A percentile compares a stretch with the other conserved stretches of the same genome.
Evolutionary conservation across 2,329 filamentous ascomycete species (phyloP).

Genomic region (Rhytidhysteron rufulum): DNA sequence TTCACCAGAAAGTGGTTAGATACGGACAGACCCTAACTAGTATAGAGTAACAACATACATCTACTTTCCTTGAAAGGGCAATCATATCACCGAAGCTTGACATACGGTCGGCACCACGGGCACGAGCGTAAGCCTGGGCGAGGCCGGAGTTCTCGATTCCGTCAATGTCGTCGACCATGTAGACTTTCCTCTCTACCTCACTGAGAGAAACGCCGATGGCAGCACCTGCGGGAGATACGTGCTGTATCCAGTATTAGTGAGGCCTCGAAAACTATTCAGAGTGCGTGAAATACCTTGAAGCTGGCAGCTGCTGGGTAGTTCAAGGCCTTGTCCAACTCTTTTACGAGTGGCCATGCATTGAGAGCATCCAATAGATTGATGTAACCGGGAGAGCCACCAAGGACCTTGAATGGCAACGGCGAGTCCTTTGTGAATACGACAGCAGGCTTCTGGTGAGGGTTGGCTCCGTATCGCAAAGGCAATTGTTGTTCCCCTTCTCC

Average conservation of each 20-base stretch:
- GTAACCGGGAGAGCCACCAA: slow-evolving; percentile 86
- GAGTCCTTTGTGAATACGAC: slow-evolving; percentile 72
- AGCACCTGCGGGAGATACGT: slow-evolving; percentile 93
- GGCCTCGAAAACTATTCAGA: background rate
- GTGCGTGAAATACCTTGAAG: slow-evolving; percentile 57
- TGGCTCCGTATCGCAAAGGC: slow-evolving; percentile 87
- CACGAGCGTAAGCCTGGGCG: slow-evolving; percentile 92
- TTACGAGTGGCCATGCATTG: slow-evolving; percentile 95
- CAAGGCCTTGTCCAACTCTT: slow-evolving; percentile 88
- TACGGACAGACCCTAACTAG: too few relatives aligned
- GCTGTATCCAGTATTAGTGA: slow-evolving; percentile 47
- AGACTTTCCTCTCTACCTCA: slow-evolving; percentile 89
- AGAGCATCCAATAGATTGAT: slow-evolving; percentile 96
- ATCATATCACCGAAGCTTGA: slow-evolving; percentile 97
- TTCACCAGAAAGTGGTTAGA: too few relatives aligned
- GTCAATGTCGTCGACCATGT: slow-evolving; percentile 94
- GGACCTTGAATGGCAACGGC: slow-evolving; percentile 88
- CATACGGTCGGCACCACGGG: slow-evolving; percentile 95
- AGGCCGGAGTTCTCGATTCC: slow-evolving; percentile 82
- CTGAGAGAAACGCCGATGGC: slow-evolving; percentile 87
- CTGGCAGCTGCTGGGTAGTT: slow-evolving; percentile 87
- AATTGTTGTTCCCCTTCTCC: slow-evolving; percentile 78
- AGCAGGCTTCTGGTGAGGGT: slow-evolving; percentile 97
- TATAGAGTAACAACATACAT: slow-evolving; percentile 52
- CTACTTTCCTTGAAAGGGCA: slow-evolving; percentile 84